Evolutionary conservation across 2,329 filamentous ascomycete genomes (phyloP).

Genomic region (Chrysoporthe austroafricana): DNA sequence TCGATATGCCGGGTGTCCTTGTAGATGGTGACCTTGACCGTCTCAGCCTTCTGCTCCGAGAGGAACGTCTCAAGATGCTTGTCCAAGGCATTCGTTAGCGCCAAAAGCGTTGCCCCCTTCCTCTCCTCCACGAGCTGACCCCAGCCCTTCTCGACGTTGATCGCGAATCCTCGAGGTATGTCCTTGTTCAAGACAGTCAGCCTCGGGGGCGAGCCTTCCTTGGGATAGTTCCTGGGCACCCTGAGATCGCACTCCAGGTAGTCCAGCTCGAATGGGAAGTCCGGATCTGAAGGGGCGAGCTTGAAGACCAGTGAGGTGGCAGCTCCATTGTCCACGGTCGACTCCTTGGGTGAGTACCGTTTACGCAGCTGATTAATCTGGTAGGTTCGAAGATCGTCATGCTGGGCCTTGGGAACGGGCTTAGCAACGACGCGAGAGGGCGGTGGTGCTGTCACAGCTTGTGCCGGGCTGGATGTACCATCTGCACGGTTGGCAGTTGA

Average conservation of each 20-base stretch:
- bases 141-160: slow-evolving; percentile 79
- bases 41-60: slow-evolving; percentile 71
- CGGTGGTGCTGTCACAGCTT: slow-evolving; percentile 51
- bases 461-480: slow-evolving; percentile 31
- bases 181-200: slow-evolving; percentile 30
- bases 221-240: slow-evolving; percentile 68
- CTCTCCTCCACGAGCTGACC: slow-evolving; percentile 63
- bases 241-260: slow-evolving; percentile 69
- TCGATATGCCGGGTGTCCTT: slow-evolving; percentile 58
- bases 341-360: slow-evolving; percentile 61
- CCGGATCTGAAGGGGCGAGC: slow-evolving; percentile 75
- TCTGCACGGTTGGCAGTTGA: slow-evolving; percentile 17
- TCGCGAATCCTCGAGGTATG: slow-evolving; percentile 69
- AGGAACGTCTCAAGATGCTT: slow-evolving; percentile 72
- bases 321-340: slow-evolving; percentile 47
- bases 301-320: slow-evolving; percentile 64
- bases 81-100: slow-evolving; percentile 71
- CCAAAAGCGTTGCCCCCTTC: slow-evolving; percentile 62
- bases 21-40: slow-evolving; percentile 68
- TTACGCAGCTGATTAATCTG: slow-evolving; percentile 74
- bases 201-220: slow-evolving; percentile 29
- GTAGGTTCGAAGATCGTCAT: slow-evolving; percentile 71
- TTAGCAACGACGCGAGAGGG: slow-evolving; percentile 61
- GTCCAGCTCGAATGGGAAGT: slow-evolving; percentile 79
- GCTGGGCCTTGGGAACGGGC: slow-evolving; percentile 67